phyloP scores from a whole-genome alignment of 75 land plant genomes.

The Pinus albicaulis region DNA sequence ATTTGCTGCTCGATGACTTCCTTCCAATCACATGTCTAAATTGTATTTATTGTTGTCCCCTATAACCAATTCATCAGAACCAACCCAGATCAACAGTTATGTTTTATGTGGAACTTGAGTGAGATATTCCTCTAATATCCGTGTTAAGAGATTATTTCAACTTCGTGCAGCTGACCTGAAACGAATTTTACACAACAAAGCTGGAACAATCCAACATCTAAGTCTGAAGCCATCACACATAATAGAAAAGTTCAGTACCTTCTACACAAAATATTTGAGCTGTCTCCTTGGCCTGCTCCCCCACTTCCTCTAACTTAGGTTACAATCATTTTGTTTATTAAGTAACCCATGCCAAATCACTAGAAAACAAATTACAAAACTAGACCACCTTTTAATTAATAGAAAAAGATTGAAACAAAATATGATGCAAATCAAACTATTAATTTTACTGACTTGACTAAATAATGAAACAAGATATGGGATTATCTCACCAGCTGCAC shows the following conservation, averaged over 20 bases:
- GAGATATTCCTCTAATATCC: no score
- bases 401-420: neutral
- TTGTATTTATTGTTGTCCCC: no score
- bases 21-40: neutral
- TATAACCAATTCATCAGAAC: no score
- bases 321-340: neutral
- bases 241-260: neutral
- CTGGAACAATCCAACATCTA: neutral
- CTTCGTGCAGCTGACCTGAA: neutral
- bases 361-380: neutral
- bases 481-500: conserved; percentile 85
- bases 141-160: neutral
- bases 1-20: neutral
- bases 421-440: neutral
- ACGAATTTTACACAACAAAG: neutral
- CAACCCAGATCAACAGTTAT: no score
- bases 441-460: conserved; percentile 1
- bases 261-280: neutral
- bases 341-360: neutral
- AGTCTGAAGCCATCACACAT: neutral
- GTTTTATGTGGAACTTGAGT: no score
- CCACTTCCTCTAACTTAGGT: neutral
- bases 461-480: neutral
- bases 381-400: neutral
- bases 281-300: neutral